Evolutionary conservation across 2,329 filamentous ascomycete species (phyloP).

Genomic region (Cytospora mali): DNA sequence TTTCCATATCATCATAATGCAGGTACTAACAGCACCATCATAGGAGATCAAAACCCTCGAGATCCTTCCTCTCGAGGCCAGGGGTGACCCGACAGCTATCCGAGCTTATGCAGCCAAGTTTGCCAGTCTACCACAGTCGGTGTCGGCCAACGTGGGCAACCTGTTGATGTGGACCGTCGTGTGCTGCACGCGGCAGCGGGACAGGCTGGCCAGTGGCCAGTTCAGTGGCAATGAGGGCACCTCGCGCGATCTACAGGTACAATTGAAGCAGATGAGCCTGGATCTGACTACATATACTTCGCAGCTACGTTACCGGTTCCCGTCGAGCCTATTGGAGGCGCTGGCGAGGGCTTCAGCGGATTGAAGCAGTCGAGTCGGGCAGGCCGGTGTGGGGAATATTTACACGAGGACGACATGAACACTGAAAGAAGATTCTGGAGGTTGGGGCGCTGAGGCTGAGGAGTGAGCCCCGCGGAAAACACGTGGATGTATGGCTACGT

Average conservation of each 20-base stretch:
- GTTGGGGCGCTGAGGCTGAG: not conserved
- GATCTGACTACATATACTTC: conserved; percentile 94
- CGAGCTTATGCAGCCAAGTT: conserved; percentile 81
- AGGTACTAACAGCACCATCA: conserved; percentile 4
- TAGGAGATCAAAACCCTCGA: conserved; percentile 71
- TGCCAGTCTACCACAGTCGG: conserved; percentile 73
- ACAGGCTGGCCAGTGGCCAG: conserved; percentile 67
- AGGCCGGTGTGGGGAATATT: not conserved
- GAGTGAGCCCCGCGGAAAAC: not conserved
- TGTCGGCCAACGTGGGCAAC: conserved; percentile 87
- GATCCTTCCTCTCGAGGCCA: conserved; percentile 77
- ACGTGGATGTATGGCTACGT: not conserved
- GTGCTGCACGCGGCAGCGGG: conserved; percentile 79
- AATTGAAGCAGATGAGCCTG: conserved; percentile 77
- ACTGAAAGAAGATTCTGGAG: not conserved
- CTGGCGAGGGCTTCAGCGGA: conserved; percentile 80
- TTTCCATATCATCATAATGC: not conserved
- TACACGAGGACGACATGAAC: not conserved
- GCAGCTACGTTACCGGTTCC: conserved; percentile 87
- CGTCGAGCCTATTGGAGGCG: conserved; percentile 83
- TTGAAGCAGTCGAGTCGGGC: conserved; percentile 34
- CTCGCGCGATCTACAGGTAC: conserved; percentile 64
- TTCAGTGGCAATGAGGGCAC: conserved; percentile 75
- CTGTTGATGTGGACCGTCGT: conserved; percentile 92
- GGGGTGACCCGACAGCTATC: conserved; percentile 76